phyloP scores from a whole-genome alignment of 139 green algal genomes.

The Chlamydomonas urium region DNA sequence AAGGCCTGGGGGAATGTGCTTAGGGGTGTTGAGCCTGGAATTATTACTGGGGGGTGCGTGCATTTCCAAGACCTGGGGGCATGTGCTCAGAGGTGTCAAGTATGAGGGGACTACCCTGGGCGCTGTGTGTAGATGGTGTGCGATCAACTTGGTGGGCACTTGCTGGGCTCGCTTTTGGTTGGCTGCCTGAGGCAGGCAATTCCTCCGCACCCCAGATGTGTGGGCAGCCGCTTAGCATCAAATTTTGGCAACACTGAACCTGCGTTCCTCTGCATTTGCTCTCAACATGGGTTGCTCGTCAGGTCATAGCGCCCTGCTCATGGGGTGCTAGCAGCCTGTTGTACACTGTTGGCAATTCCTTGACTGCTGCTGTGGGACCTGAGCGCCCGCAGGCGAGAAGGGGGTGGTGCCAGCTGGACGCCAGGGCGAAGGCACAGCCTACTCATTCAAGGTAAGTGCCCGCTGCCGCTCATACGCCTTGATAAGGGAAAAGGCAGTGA shows the following conservation, averaged over 20 bases:
- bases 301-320: not conserved
- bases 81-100: not conserved
- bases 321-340: not conserved
- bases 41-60: too few relatives aligned
- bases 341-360: not conserved
- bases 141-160: not conserved
- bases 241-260: not conserved
- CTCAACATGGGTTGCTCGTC: not conserved
- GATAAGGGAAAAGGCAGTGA: not conserved
- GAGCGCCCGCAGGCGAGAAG: constrained; percentile 42
- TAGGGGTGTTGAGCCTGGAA: not conserved
- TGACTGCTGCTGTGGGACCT: not conserved
- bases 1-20: too few relatives aligned
- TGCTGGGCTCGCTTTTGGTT: too few relatives aligned
- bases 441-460: constrained; percentile 47
- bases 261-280: not conserved
- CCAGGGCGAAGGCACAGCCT: constrained; percentile 44
- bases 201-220: too few relatives aligned
- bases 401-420: constrained; percentile 47
- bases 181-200: too few relatives aligned
- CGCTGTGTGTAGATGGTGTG: not conserved
- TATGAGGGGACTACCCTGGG: not conserved
- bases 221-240: too few relatives aligned
- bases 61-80: not conserved
- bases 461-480: not conserved